These are phyloP conservation scores for Yamadazyma kanchanaburiensis DNA, from an alignment of 1,139 yeast species.

Conservation along the genomic window DNA sequence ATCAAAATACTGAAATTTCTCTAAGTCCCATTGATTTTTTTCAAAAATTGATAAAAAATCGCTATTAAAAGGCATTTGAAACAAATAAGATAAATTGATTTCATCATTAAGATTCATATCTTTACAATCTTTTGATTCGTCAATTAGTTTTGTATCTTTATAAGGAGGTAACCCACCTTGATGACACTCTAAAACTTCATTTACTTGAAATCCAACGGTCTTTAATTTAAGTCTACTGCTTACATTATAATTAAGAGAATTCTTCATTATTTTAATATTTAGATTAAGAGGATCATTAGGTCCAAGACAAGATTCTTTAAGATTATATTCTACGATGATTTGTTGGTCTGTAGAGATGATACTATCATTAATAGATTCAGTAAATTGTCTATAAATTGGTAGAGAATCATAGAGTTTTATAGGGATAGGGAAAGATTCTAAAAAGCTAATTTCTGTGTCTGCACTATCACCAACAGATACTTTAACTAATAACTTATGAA, in stretches of 20 bases:
- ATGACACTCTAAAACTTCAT: slow-evolving; percentile 47
- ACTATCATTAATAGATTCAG: slow-evolving; percentile 45
- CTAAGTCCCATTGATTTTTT: slow-evolving; percentile 2
- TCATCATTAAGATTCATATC: slow-evolving; percentile 25
- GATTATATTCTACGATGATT: slow-evolving; percentile 37
- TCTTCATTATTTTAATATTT: slow-evolving; percentile 35
- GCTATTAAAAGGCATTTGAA: slow-evolving; percentile 36
- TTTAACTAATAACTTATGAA: slow-evolving; percentile 32
- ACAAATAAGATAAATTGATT: slow-evolving; percentile 23
- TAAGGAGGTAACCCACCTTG: slow-evolving; percentile 46
- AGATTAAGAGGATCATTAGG: slow-evolving; percentile 45
- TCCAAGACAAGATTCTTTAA: slow-evolving; percentile 49
- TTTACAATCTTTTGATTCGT: slow-evolving; percentile 25
- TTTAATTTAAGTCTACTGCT: slow-evolving; percentile 41
- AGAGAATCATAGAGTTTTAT: slow-evolving; percentile 50
- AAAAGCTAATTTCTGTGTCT: slow-evolving; percentile 26
- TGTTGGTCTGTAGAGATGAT: slow-evolving; percentile 39
- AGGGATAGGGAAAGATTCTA: slow-evolving; percentile 44
- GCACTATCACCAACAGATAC: slow-evolving; percentile 32
- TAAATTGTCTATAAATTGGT: slow-evolving; percentile 52
- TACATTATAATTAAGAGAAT: slow-evolving; percentile 29
- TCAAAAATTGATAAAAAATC: slow-evolving; percentile 31
- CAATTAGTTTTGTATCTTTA: slow-evolving; percentile 30
- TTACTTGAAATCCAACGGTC: slow-evolving; percentile 44
- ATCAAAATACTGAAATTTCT: slow-evolving; percentile 9